A percentile compares a stretch with the other conserved stretches of the same genome.
Conservation (phyloP, 176 grass and related monocot species). For the Hyparrhenia diplandra region DNA sequence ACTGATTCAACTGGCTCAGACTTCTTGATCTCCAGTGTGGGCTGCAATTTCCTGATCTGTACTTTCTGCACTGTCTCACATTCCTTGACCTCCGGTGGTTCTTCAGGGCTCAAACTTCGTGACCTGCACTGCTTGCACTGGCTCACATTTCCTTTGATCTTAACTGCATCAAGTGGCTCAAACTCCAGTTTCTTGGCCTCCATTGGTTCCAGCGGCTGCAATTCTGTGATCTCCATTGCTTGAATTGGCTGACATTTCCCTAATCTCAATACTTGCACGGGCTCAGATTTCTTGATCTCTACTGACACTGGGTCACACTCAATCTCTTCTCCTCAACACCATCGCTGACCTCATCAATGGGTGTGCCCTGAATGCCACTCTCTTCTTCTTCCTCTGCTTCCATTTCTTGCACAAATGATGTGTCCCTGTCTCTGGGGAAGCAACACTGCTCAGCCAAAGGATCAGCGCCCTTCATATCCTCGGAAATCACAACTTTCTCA, state of each 20-base stretch:
- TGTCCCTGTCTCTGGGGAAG: not conserved
- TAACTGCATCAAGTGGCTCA: not conserved
- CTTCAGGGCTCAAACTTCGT: not conserved
- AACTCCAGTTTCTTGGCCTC: not conserved
- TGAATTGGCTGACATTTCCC: not conserved
- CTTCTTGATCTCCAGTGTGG: not conserved
- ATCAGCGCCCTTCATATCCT: slow-evolving; percentile 14
- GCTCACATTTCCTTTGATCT: slow-evolving; percentile 19
- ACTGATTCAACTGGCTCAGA: not conserved
- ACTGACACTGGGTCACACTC: slow-evolving; percentile 28
- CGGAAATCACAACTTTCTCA: slow-evolving; percentile 38
- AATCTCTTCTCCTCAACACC: slow-evolving; percentile 27
- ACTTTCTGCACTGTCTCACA: not conserved
- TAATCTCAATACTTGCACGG: not conserved
- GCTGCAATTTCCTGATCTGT: not conserved
- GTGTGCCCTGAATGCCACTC: not conserved
- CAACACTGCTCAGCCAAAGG: not conserved
- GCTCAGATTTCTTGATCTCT: slow-evolving; percentile 29
- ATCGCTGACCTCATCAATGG: not conserved
- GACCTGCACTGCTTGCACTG: not conserved
- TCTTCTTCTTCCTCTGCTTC: slow-evolving; percentile 9
- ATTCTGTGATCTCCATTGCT: not conserved
- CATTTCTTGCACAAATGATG: not conserved
- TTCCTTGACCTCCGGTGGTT: no score
- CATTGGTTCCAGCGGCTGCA: not conserved